phyloP scores from a whole-genome alignment of 768 basidiomycete species.

The Leccinum imitatum region DNA sequence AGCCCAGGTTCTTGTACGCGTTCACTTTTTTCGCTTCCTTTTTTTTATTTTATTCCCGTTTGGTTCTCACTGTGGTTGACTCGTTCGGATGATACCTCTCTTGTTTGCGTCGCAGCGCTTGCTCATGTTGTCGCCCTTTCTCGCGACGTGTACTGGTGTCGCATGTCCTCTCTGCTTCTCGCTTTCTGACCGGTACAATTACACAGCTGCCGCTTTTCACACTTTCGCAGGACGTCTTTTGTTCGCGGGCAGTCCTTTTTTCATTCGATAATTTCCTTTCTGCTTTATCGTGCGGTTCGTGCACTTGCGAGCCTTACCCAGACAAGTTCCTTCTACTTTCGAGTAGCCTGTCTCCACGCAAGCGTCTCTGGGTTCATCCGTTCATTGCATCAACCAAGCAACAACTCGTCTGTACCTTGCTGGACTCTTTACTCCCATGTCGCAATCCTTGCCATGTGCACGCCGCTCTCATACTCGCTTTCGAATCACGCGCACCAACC shows the following conservation, averaged over 20 bases:
- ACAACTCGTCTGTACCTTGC: constrained; percentile 20
- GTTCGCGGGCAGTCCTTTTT: constrained; percentile 27
- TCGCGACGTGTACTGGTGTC: constrained; percentile 31
- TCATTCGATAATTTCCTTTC: constrained; percentile 31
- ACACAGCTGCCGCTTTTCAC: constrained; percentile 29
- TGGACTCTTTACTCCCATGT: constrained; percentile 24
- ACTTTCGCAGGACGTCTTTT: constrained; percentile 24
- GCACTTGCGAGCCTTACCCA: constrained; percentile 16
- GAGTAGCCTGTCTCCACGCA: constrained; percentile 21
- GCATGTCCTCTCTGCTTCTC: constrained; percentile 29
- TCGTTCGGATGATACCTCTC: constrained; percentile 40
- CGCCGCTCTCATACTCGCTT: constrained; percentile 1
- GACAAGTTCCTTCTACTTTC: constrained; percentile 18
- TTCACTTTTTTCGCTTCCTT: constrained; percentile 19
- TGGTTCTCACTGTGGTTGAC: constrained; percentile 36
- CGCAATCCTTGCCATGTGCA: constrained; percentile 13
- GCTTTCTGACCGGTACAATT: constrained; percentile 31
- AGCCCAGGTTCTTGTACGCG: constrained; percentile 38
- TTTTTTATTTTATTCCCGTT: constrained; percentile 36
- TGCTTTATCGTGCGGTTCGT: constrained; percentile 25
- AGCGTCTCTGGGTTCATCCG: constrained; percentile 17
- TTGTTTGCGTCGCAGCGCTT: constrained; percentile 24
- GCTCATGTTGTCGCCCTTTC: constrained; percentile 31
- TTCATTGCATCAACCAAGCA: constrained; percentile 30
- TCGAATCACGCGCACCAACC: neutral